Percentiles rank a stretch among this genome's conserved stretches.
These are phyloP conservation scores for Alternaria solani DNA, from an alignment of 2,329 filamentous ascomycete genomes.

Conservation along the genomic window DNA sequence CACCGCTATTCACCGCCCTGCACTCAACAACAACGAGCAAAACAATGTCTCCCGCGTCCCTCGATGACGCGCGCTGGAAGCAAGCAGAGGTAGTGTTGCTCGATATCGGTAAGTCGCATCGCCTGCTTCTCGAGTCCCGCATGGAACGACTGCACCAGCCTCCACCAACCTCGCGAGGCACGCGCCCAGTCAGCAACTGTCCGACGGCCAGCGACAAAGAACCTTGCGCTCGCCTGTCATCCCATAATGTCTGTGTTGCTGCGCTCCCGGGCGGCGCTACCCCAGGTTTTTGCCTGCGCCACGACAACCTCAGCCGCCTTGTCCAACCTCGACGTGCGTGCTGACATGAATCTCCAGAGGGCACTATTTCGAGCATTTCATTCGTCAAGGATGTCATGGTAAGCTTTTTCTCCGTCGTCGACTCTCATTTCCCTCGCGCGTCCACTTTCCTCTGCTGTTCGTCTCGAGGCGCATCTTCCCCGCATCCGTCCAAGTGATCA, in stretches of 20 bases:
- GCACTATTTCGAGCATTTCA: slow-evolving; percentile 82
- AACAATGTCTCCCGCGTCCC: slow-evolving; percentile 38
- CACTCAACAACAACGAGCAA: slow-evolving; percentile 24
- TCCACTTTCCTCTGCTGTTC: slow-evolving; percentile 14
- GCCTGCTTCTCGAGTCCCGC: slow-evolving; percentile 24
- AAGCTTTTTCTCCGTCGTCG: slow-evolving; percentile 55
- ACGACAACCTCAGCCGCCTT: slow-evolving; percentile 31
- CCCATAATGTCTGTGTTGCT: slow-evolving; percentile 25
- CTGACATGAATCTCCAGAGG: slow-evolving; percentile 64
- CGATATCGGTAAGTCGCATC: slow-evolving; percentile 64
- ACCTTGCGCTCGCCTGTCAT: slow-evolving; percentile 14
- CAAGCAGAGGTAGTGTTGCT: slow-evolving; percentile 61
- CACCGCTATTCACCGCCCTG: slow-evolving; percentile 47
- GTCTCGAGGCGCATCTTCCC: slow-evolving; percentile 39
- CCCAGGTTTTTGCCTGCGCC: slow-evolving; percentile 44
- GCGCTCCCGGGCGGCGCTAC: slow-evolving; percentile 28
- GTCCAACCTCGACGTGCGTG: slow-evolving; percentile 21
- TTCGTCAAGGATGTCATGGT: slow-evolving; percentile 86
- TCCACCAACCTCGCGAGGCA: slow-evolving; percentile 26
- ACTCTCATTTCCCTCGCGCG: slow-evolving; percentile 14
- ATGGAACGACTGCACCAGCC: slow-evolving; percentile 22
- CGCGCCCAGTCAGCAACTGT: slow-evolving; percentile 30
- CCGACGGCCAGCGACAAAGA: slow-evolving; percentile 11
- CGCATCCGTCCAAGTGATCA: slow-evolving; percentile 41
- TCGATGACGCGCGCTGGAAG: slow-evolving; percentile 42